phyloP scores from a whole-genome alignment of 2,329 filamentous ascomycete genomes.

The Penicillium brasilianum region DNA sequence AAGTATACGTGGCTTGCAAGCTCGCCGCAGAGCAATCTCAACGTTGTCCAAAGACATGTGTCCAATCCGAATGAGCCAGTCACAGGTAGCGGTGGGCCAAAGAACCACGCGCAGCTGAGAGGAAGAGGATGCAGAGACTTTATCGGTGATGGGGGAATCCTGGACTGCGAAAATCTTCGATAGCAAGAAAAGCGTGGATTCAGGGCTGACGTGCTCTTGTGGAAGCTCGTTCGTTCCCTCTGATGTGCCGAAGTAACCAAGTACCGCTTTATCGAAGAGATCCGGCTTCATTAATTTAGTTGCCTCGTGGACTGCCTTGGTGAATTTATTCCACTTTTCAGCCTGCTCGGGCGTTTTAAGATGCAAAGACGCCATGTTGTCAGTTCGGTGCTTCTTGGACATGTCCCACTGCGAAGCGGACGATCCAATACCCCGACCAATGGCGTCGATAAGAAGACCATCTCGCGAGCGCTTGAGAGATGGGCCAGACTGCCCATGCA shows the following conservation, averaged over 20 bases:
- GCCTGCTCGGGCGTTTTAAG: constrained; percentile 40
- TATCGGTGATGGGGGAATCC: constrained; percentile 29
- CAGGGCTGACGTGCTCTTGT: constrained; percentile 41
- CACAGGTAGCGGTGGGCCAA: constrained; percentile 46
- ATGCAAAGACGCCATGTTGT: constrained; percentile 38
- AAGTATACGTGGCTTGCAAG: constrained; percentile 42
- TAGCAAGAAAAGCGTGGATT: constrained; percentile 45
- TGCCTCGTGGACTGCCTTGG: constrained; percentile 36
- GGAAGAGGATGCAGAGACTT: constrained; percentile 31
- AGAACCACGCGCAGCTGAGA: constrained; percentile 40
- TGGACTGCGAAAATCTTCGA: constrained; percentile 46
- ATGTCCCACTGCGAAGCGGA: constrained; percentile 37
- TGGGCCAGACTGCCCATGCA: constrained; percentile 34
- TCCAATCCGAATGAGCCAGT: constrained; percentile 49
- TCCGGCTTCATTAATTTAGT: constrained; percentile 33
- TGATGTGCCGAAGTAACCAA: constrained; percentile 34
- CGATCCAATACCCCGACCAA: constrained; percentile 48
- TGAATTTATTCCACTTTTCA: constrained; percentile 43
- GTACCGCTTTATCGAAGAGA: constrained; percentile 44
- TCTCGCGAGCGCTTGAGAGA: constrained; percentile 48
- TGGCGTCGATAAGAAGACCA: constrained; percentile 49
- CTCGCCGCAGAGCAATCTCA: constrained; percentile 45
- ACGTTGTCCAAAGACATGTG: constrained; percentile 48
- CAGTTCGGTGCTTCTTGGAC: constrained; percentile 38
- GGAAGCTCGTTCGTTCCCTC: constrained; percentile 32